A percentile compares a stretch with the other conserved stretches of the same genome.
Conservation (phyloP, 2,329 filamentous ascomycete genomes). For the Fusarium sp. region DNA sequence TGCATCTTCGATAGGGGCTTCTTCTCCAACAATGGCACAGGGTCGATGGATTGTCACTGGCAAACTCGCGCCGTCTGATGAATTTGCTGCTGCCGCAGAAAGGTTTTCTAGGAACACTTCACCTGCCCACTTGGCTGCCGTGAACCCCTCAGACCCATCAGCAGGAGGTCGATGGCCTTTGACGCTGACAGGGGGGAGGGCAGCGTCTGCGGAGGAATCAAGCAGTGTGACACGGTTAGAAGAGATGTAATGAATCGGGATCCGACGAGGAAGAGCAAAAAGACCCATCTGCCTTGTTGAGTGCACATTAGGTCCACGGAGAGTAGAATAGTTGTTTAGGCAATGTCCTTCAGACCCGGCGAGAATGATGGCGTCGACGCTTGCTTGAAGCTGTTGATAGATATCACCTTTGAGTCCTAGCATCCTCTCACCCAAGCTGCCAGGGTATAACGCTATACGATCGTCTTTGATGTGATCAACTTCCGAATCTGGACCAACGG, state of each 20-base stretch:
- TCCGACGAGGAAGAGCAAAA: neutral
- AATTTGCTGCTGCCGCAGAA: neutral
- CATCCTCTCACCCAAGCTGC: neutral
- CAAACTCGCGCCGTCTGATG: neutral
- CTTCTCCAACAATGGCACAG: neutral
- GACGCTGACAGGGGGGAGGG: neutral
- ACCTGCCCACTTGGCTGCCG: conserved; percentile 6
- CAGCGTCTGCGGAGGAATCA: neutral
- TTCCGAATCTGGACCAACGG: neutral
- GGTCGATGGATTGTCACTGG: neutral
- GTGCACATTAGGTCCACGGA: neutral
- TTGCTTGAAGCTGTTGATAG: neutral
- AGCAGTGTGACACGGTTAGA: neutral
- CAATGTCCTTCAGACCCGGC: neutral
- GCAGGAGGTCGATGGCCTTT: neutral
- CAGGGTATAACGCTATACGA: neutral
- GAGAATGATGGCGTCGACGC: neutral
- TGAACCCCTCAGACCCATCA: conserved; percentile 2
- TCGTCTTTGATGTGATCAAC: neutral
- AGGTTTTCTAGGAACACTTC: neutral
- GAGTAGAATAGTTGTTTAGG: conserved; percentile 5
- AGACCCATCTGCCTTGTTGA: conserved; percentile 1
- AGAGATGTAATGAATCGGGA: conserved; percentile 7
- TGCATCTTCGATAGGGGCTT: conserved; percentile 6
- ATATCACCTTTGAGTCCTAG: neutral